Evolutionary conservation across 2,329 filamentous ascomycete genomes (phyloP).

Genomic region (Sarocladium strictum): DNA sequence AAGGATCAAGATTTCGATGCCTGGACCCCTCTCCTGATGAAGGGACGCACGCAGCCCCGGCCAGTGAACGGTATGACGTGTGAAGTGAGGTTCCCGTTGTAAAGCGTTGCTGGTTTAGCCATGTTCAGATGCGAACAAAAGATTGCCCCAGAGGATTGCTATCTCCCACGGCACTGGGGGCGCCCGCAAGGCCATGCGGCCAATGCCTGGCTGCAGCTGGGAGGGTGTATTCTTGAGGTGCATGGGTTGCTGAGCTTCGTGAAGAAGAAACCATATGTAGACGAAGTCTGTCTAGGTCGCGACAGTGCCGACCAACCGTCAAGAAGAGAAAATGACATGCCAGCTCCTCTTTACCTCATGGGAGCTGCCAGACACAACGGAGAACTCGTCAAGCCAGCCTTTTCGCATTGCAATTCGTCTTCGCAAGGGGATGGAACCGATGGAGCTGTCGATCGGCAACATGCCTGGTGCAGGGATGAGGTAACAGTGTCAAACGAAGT

Average conservation of each 20-base stretch:
- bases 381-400: too few relatives aligned
- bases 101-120: too few relatives aligned
- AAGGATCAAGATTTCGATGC: not conserved
- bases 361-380: too few relatives aligned
- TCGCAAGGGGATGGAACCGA: not conserved
- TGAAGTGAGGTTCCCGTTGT: not conserved
- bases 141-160: not conserved
- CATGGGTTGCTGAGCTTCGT: too few relatives aligned
- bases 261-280: too few relatives aligned
- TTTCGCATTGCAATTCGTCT: too few relatives aligned
- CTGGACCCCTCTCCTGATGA: not conserved
- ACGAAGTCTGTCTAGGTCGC: too few relatives aligned
- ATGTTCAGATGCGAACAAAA: too few relatives aligned
- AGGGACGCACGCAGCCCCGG: not conserved
- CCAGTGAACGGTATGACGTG: not conserved
- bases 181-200: not conserved
- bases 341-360: too few relatives aligned
- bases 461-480: not conserved
- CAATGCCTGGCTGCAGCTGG: not conserved
- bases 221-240: not conserved
- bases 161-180: not conserved
- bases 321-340: too few relatives aligned
- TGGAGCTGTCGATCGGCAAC: not conserved
- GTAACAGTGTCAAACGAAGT: not conserved
- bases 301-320: too few relatives aligned